Conservation (phyloP, 441 rosid genomes). For the Eruca vesicaria region DNA sequence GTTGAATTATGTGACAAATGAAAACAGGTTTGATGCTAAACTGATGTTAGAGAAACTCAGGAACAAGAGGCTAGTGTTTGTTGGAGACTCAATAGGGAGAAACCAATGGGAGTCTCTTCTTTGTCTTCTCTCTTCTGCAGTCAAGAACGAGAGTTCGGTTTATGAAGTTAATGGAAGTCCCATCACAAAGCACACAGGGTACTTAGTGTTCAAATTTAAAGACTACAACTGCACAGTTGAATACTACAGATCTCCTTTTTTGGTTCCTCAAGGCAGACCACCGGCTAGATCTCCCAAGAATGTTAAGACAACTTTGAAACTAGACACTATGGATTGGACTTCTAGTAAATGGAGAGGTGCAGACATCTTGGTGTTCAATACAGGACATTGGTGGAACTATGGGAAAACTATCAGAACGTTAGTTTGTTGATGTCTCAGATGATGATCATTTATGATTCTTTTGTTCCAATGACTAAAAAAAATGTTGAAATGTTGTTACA, state of each 20-base stretch:
- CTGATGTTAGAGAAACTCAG: slow-evolving; percentile 67
- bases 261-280: slow-evolving; percentile 66
- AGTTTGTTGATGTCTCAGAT: no score
- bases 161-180: slow-evolving; percentile 78
- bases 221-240: slow-evolving; percentile 88
- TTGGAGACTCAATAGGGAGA: slow-evolving; percentile 93
- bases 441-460: no score
- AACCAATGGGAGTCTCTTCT: slow-evolving; percentile 97
- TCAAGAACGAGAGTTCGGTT: slow-evolving; percentile 58
- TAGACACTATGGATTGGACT: slow-evolving; percentile 68
- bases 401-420: slow-evolving; percentile 70
- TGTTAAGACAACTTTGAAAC: slow-evolving; percentile 59
- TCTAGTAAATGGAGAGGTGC: slow-evolving; percentile 60
- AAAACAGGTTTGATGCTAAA: slow-evolving; percentile 66
- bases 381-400: slow-evolving; percentile 89
- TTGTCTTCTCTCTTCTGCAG: slow-evolving; percentile 73
- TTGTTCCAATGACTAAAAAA: neutral
- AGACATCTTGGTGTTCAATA: slow-evolving; percentile 63
- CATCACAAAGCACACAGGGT: slow-evolving; percentile 86
- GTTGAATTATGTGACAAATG: neutral
- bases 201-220: slow-evolving; percentile 66
- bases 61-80: slow-evolving; percentile 67
- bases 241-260: slow-evolving; percentile 85
- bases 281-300: slow-evolving; percentile 50
- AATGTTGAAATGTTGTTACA: slow-evolving; percentile 29